Evolutionary conservation across 139 green algal species (phyloP).

Genomic region (Chlorella sp.): DNA sequence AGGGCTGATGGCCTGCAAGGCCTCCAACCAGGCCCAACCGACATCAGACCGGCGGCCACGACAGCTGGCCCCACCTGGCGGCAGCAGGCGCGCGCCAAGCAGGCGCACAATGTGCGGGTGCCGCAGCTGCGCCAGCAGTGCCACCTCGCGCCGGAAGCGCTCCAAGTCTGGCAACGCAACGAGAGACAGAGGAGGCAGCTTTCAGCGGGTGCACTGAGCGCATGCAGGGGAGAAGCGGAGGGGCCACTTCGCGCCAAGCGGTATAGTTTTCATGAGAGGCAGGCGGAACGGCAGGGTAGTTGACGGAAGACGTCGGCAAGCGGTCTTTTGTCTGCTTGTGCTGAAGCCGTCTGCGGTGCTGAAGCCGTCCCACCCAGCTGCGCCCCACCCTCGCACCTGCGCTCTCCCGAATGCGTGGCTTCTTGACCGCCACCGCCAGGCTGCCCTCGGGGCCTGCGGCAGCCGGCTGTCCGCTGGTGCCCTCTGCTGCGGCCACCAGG

Average conservation of each 20-base stretch:
- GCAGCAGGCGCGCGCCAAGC: conserved; percentile 67
- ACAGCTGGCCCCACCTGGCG: conserved; percentile 67
- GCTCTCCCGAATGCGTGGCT: conserved; percentile 53
- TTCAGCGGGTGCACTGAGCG: too few relatives aligned
- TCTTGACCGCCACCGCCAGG: conserved; percentile 79
- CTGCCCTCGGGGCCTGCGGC: background rate
- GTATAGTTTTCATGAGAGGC: too few relatives aligned
- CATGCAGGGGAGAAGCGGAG: too few relatives aligned
- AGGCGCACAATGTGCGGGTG: conserved; percentile 58
- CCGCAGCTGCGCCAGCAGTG: conserved; percentile 58
- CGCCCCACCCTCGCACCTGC: background rate
- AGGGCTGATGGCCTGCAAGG: background rate
- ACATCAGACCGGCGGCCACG: too few relatives aligned
- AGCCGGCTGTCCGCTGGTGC: background rate
- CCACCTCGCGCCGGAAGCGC: conserved; percentile 72
- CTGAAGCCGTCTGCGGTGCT: too few relatives aligned
- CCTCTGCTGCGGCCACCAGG: background rate
- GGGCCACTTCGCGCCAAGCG: too few relatives aligned
- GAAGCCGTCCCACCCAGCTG: too few relatives aligned
- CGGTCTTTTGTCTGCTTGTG: too few relatives aligned
- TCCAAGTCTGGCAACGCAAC: conserved; percentile 63
- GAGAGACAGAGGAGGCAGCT: too few relatives aligned
- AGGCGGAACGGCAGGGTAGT: too few relatives aligned
- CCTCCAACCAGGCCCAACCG: too few relatives aligned
- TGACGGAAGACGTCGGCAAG: too few relatives aligned